Conservation (phyloP, 1,284 basidiomycete species). For the Tilletia horrida region DNA sequence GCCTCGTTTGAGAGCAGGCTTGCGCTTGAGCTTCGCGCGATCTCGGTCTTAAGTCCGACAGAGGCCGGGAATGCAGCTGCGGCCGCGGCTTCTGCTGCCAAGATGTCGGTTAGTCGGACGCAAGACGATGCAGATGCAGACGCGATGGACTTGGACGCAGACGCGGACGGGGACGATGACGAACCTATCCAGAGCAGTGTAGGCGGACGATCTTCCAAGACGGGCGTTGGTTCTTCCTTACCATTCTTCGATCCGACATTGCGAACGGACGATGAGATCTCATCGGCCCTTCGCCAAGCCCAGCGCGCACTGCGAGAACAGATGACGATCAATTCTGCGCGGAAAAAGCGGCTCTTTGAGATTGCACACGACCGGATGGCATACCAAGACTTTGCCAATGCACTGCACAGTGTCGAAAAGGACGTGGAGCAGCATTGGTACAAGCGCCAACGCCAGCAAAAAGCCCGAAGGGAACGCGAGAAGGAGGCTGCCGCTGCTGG, state of each 20-base stretch:
- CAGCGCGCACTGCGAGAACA: slow-evolving; percentile 77
- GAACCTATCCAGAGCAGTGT: slow-evolving; percentile 28
- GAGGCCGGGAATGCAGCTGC: slow-evolving; percentile 13
- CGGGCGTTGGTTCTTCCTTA: slow-evolving; percentile 19
- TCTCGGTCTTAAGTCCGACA: slow-evolving; percentile 16
- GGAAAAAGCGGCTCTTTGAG: slow-evolving; percentile 69
- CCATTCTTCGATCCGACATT: slow-evolving; percentile 18
- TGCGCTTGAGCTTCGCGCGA: background rate
- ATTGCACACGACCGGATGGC: slow-evolving; percentile 83
- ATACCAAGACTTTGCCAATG: slow-evolving; percentile 62
- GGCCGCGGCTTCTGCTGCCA: background rate
- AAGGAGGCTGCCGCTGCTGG: slow-evolving; percentile 38
- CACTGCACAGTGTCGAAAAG: slow-evolving; percentile 48
- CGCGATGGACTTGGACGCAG: slow-evolving; percentile 25
- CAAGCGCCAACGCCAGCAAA: slow-evolving; percentile 49
- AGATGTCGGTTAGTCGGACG: slow-evolving; percentile 13
- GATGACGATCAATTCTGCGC: slow-evolving; percentile 74
- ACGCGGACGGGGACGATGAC: slow-evolving; percentile 33
- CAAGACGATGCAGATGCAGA: slow-evolving; percentile 23
- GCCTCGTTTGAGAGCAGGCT: slow-evolving; percentile 11
- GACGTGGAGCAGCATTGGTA: slow-evolving; percentile 52
- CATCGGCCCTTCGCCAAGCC: slow-evolving; percentile 79
- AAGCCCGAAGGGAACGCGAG: slow-evolving; percentile 42
- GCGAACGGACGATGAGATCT: slow-evolving; percentile 84
- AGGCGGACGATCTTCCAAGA: slow-evolving; percentile 13